These are phyloP conservation scores for Ophiocordyceps sinensis DNA, from an alignment of 2,329 filamentous ascomycete genomes.

Conservation along the genomic window DNA sequence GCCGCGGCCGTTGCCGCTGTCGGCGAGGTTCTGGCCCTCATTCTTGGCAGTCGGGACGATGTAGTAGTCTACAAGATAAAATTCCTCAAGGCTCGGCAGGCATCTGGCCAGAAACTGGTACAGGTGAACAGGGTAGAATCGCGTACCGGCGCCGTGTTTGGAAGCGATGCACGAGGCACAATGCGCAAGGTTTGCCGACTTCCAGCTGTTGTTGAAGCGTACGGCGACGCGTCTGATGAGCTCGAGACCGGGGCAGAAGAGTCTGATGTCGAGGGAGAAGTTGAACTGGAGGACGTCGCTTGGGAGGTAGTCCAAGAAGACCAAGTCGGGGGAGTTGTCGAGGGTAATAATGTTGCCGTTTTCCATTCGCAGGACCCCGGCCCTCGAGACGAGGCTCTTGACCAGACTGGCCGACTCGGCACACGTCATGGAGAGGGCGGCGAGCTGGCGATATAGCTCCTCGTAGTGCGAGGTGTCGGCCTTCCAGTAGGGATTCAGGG, in stretches of 20 bases:
- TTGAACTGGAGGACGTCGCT: conserved; percentile 12
- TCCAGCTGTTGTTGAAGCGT: conserved; percentile 27
- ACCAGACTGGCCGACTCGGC: conserved; percentile 11
- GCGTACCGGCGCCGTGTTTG: conserved; percentile 11
- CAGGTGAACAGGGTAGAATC: conserved; percentile 22
- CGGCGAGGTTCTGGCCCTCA: not conserved
- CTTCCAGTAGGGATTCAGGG: not conserved
- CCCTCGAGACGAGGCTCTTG: conserved; percentile 7
- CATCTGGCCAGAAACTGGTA: conserved; percentile 28
- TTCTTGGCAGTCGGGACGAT: conserved; percentile 10
- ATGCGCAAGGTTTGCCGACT: conserved; percentile 10
- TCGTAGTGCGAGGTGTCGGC: conserved; percentile 20
- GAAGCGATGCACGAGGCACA: conserved; percentile 20
- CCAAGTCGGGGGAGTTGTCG: conserved; percentile 13
- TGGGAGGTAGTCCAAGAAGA: conserved; percentile 21
- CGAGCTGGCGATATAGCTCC: conserved; percentile 12
- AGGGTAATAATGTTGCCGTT: conserved; percentile 15
- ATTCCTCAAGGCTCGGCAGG: conserved; percentile 24
- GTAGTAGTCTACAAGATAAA: conserved; percentile 30
- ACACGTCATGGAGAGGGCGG: conserved; percentile 12
- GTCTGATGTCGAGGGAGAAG: conserved; percentile 11
- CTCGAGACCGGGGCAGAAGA: conserved; percentile 14
- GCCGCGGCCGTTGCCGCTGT: not conserved
- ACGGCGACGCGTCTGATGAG: conserved; percentile 24
- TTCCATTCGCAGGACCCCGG: conserved; percentile 10